Evolutionary conservation across 805 yeast genomes (phyloP).

Genomic region (Candida yuanshanica): DNA sequence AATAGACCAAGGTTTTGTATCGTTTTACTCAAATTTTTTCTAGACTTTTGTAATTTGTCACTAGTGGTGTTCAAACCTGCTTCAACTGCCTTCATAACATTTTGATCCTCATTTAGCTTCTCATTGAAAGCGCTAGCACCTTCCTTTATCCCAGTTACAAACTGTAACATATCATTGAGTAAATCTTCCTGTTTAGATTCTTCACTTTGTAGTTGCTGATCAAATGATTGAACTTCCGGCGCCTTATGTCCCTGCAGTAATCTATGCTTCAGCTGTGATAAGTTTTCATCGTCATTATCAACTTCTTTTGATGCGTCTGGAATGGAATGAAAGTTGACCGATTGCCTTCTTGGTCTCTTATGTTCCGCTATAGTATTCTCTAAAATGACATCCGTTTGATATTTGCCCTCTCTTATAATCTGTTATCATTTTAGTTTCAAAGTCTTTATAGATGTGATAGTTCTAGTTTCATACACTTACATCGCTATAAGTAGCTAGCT

Average conservation of each 20-base stretch:
- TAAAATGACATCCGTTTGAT: slow-evolving; percentile 8
- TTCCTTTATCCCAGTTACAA: slow-evolving; percentile 31
- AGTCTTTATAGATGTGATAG: background rate
- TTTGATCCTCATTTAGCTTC: slow-evolving; percentile 33
- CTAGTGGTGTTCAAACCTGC: slow-evolving; percentile 35
- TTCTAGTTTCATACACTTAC: slow-evolving; percentile 1
- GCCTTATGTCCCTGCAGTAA: slow-evolving; percentile 18
- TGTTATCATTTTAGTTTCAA: background rate
- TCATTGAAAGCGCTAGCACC: slow-evolving; percentile 37
- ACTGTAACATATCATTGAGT: slow-evolving; percentile 32
- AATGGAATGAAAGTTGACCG: slow-evolving; percentile 18
- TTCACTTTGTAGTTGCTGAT: slow-evolving; percentile 30
- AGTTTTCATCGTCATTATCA: slow-evolving; percentile 23
- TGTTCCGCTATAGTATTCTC: background rate
- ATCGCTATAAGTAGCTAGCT: slow-evolving; percentile 5
- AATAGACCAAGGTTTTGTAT: slow-evolving; percentile 25
- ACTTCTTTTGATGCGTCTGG: slow-evolving; percentile 4
- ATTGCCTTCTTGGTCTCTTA: slow-evolving; percentile 12
- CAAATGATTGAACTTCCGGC: slow-evolving; percentile 18
- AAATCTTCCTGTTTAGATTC: slow-evolving; percentile 33
- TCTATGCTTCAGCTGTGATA: slow-evolving; percentile 28
- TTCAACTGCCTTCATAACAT: slow-evolving; percentile 35
- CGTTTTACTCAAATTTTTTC: slow-evolving; percentile 24
- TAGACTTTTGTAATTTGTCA: slow-evolving; percentile 27
- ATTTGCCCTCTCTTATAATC: slow-evolving; percentile 9